Base-by-base conservation (phyloP, 768 basidiomycete genomes). In the Mycena haematopus region DNA sequence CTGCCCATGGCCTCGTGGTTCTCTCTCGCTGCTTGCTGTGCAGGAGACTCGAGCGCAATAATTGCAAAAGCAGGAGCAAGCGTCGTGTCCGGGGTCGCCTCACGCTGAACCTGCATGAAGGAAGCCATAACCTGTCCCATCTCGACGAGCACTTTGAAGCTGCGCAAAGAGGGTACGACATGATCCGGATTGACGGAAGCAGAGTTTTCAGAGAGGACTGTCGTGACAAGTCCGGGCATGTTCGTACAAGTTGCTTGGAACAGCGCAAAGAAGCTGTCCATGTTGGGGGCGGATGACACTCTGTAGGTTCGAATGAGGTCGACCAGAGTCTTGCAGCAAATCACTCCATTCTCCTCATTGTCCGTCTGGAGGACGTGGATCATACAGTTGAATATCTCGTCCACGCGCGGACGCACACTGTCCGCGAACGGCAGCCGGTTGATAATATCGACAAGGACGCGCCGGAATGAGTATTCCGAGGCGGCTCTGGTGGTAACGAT, bases 81-180 rank as follows among this genome's bases (percentile, higher is more conserved):
- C 8, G 90, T 91, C 17, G 85, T 80, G 17, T 86, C 80, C 2
- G 87, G 79, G 15, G 83, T 77, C 53, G 93, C 87, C 63, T 91
- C 74, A 9, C 89, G 84, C 67, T 93, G 90, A 40, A 86, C 84
- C 75, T 98, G 96, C 63, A 91, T 89, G 76, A 97, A 91, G 27
- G 95, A 86, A 29, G 95, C 92, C 72, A 96, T 87, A 14, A 93
- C 88, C 80, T 96, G 90, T 6, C 92, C 92, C 82, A 96, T 91
- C 77, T 99, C 97, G 15, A 92, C 89, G 13, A 98, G 79, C 11
- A 97, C 91, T 75, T 97, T 98, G 82, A 97, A 95, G 72, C 94
- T 96, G 60, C 87, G 86, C 57, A 89, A 84, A 50, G 90, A 88
- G 9, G 87, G 87, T n/a, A 90, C 77, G 38, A 89, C 79, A 19